A percentile compares a stretch with the other conserved stretches of the same genome.
These are phyloP conservation scores for Aureobasidium musti DNA, from an alignment of 2,329 filamentous ascomycete species.

Conservation along the genomic window DNA sequence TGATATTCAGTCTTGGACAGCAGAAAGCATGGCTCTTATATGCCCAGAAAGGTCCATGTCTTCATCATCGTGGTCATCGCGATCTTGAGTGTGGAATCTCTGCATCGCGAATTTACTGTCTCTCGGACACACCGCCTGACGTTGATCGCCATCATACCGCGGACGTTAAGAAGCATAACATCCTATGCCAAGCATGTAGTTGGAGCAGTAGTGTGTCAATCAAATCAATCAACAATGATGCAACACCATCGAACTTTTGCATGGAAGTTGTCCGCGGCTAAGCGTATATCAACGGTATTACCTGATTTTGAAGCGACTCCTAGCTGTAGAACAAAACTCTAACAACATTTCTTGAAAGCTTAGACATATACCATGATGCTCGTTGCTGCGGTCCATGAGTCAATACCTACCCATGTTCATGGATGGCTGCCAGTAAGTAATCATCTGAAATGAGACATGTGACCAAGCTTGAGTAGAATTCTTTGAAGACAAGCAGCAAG, in stretches of 20 bases:
- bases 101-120: not conserved
- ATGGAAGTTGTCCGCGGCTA: not conserved
- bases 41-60: not conserved
- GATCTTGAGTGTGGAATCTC: not conserved
- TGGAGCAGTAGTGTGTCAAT: not conserved
- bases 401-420: not conserved
- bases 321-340: not conserved
- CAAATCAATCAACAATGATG: slow-evolving; percentile 3
- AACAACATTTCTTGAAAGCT: not conserved
- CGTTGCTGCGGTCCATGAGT: not conserved
- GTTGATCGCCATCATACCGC: slow-evolving; percentile 14
- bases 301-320: not conserved
- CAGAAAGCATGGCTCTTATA: slow-evolving; percentile 1
- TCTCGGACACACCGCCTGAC: not conserved
- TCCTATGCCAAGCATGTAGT: not conserved
- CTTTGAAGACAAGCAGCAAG: not conserved
- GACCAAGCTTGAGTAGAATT: not conserved
- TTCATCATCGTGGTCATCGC: not conserved
- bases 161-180: slow-evolving; percentile 14
- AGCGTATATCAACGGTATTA: not conserved
- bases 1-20: not conserved
- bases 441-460: not conserved
- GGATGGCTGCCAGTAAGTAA: not conserved
- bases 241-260: not conserved
- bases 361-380: not conserved